These are phyloP conservation scores for Fomitopsis serialis DNA, from an alignment of 768 basidiomycete genomes.

Conservation along the genomic window DNA sequence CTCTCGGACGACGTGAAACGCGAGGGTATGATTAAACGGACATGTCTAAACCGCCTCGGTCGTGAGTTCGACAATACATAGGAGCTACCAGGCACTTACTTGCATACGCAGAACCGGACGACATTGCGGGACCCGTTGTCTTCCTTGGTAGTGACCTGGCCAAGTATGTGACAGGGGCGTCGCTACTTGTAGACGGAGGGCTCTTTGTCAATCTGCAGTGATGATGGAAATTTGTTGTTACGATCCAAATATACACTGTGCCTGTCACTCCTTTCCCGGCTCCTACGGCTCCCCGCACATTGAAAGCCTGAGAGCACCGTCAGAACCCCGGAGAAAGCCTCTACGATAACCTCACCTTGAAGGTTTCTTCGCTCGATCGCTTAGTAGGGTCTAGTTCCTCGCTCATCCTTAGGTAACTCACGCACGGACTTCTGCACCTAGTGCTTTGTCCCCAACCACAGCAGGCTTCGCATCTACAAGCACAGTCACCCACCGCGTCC, in stretches of 20 bases:
- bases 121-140: slow-evolving; percentile 69
- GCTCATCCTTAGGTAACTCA: background rate
- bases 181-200: slow-evolving; percentile 67
- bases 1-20: slow-evolving; percentile 54
- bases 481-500: slow-evolving; percentile 48
- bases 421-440: slow-evolving; percentile 20
- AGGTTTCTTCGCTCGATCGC: no score
- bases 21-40: slow-evolving; percentile 58
- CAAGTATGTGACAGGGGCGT: slow-evolving; percentile 63
- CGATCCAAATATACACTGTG: background rate
- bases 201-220: slow-evolving; percentile 71
- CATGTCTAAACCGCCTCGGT: slow-evolving; percentile 62
- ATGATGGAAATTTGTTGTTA: background rate
- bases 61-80: slow-evolving; percentile 29
- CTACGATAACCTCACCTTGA: no score
- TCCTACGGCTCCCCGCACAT: background rate
- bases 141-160: slow-evolving; percentile 72
- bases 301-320: background rate
- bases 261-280: background rate
- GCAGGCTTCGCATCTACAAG: slow-evolving; percentile 52
- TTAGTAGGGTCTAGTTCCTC: no score
- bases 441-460: slow-evolving; percentile 36
- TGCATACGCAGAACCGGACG: slow-evolving; percentile 45
- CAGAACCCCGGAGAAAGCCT: background rate
- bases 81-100: background rate